phyloP scores from a whole-genome alignment of 164 flowering plant species.

The Aristolochia contorta region DNA sequence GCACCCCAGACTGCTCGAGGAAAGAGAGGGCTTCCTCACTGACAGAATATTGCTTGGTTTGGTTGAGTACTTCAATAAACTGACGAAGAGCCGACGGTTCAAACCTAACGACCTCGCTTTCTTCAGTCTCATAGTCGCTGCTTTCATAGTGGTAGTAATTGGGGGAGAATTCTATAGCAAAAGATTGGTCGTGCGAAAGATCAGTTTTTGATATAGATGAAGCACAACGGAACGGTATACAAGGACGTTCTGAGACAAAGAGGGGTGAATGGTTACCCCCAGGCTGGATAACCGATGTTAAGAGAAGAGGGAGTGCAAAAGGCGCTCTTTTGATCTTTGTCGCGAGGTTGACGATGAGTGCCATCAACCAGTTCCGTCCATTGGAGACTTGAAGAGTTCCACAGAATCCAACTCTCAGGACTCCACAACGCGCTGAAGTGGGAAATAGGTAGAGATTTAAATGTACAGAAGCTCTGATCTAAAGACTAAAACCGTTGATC shows the following conservation, averaged over 20 bases:
- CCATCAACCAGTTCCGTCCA: constrained; percentile 5
- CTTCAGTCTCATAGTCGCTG: constrained; percentile 6
- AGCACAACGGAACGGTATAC: background rate
- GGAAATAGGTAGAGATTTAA: too few species aligned
- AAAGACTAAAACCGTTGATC: too few species aligned
- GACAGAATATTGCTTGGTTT: constrained; percentile 23
- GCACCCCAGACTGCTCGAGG: constrained; percentile 35
- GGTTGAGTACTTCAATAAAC: constrained; percentile 25
- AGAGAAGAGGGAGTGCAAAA: background rate
- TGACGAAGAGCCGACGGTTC: constrained; percentile 12
- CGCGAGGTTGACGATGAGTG: constrained; percentile 6
- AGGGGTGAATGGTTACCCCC: constrained; percentile 3
- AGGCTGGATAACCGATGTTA: constrained; percentile 1
- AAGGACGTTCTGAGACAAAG: background rate
- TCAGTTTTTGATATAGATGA: constrained; percentile 5
- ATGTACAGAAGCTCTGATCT: too few species aligned
- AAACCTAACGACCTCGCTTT: background rate
- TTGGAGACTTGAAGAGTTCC: too few species aligned
- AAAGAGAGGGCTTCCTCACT: constrained; percentile 40
- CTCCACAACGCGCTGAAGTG: too few species aligned
- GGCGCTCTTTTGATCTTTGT: constrained; percentile 1
- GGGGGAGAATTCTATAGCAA: constrained; percentile 12
- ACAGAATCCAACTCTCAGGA: too few species aligned
- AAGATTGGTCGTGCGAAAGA: constrained; percentile 6
- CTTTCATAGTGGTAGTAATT: constrained; percentile 3